Conservation (phyloP, 1,284 basidiomycete species). For the Dichomitus squalens region DNA sequence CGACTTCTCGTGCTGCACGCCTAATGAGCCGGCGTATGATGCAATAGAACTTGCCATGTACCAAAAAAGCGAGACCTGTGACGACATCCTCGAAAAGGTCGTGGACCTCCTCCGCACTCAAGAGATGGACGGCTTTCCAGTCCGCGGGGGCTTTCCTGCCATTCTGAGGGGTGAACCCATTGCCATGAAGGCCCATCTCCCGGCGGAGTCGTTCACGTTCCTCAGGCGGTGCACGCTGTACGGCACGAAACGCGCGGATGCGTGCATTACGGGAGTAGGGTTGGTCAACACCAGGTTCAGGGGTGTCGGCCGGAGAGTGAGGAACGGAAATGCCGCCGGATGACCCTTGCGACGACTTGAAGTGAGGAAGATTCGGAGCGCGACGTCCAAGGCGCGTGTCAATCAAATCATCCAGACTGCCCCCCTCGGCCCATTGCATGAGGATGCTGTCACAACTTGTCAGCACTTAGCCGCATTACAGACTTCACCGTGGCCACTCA, state of each 20-base stretch:
- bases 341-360: constrained; percentile 27
- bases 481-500: constrained; percentile 31
- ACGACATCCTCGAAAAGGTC: constrained; percentile 80
- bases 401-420: constrained; percentile 82
- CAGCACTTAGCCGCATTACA: not conserved
- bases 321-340: constrained; percentile 14
- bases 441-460: constrained; percentile 64
- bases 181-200: constrained; percentile 44
- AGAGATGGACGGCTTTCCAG: constrained; percentile 74
- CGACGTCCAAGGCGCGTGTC: constrained; percentile 64
- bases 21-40: not conserved
- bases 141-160: constrained; percentile 29
- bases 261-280: constrained; percentile 64
- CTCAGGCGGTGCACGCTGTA: constrained; percentile 62
- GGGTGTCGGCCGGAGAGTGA: constrained; percentile 1
- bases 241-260: constrained; percentile 74
- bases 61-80: constrained; percentile 79
- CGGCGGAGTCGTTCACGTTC: constrained; percentile 61
- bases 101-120: constrained; percentile 80
- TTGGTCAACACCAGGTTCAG: constrained; percentile 8
- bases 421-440: constrained; percentile 94
- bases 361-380: constrained; percentile 19
- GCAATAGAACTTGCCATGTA: constrained; percentile 38
- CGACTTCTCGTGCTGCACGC: constrained; percentile 73
- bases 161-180: constrained; percentile 12